Percentiles rank a stretch among this genome's conserved stretches.
Evolutionary conservation across 2,329 filamentous ascomycete genomes (phyloP).

Genomic region (Colletotrichum cuscutae): DNA sequence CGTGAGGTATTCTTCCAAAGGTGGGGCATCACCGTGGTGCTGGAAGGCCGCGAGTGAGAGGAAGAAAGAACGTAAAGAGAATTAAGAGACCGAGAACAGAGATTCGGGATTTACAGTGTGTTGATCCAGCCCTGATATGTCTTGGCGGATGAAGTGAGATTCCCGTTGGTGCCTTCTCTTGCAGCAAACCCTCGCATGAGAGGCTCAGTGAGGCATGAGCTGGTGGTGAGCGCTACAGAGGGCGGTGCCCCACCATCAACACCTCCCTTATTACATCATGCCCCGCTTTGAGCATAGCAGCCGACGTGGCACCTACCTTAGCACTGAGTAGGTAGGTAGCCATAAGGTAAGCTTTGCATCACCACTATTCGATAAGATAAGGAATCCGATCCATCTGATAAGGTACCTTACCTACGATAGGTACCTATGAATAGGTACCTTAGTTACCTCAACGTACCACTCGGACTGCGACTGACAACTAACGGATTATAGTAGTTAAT

Average conservation of each 20-base stretch:
- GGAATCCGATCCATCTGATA: neutral
- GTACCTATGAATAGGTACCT: neutral
- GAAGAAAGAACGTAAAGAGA: no score
- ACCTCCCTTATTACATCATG: conserved; percentile 35
- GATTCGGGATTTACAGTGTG: neutral
- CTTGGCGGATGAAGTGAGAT: neutral
- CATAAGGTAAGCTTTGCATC: neutral
- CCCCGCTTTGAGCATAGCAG: conserved; percentile 28
- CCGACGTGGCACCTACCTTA: neutral
- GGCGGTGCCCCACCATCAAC: conserved; percentile 22
- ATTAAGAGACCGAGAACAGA: neutral
- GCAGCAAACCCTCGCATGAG: neutral
- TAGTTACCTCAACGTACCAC: neutral
- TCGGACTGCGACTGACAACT: no score
- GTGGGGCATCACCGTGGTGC: conserved; percentile 23
- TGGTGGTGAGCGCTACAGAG: conserved; percentile 18
- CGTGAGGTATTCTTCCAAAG: conserved; percentile 20
- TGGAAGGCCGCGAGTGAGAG: neutral
- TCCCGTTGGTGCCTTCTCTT: neutral
- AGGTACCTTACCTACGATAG: no score
- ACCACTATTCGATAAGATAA: conserved; percentile 23
- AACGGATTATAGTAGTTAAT: no score
- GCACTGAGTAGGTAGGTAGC: no score
- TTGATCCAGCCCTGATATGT: no score
- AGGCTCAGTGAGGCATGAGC: conserved; percentile 11